Evolutionary conservation across 441 rosid genomes (phyloP).

Genomic region (Sinapis alba): DNA sequence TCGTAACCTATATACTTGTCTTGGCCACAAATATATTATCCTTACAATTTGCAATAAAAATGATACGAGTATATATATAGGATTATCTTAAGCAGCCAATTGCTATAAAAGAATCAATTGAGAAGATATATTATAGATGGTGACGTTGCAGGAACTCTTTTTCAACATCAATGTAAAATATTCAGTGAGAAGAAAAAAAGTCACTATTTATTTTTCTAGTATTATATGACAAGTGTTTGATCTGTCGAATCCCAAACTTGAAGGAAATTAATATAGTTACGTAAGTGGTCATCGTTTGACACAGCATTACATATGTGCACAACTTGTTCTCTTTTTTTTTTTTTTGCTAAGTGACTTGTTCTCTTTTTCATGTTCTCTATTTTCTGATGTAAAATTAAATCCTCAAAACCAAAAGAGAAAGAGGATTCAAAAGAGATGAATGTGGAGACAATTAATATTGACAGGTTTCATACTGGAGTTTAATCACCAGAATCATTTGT

Average conservation of each 20-base stretch:
- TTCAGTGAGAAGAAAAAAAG: too few relatives aligned
- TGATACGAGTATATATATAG: neutral
- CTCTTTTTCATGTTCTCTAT: neutral
- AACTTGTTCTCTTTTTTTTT: neutral
- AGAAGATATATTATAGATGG: constrained; percentile 13
- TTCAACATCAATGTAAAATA: constrained; percentile 27
- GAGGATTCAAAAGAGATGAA: neutral
- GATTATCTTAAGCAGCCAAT: constrained; percentile 7
- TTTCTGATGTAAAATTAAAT: neutral
- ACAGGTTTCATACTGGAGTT: neutral
- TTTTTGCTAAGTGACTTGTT: too few relatives aligned
- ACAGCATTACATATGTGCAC: neutral
- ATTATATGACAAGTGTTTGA: constrained; percentile 17
- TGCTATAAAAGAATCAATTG: neutral
- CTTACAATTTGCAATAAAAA: constrained; percentile 4
- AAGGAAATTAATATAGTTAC: constrained; percentile 15
- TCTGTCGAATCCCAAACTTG: neutral
- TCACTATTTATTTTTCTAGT: neutral
- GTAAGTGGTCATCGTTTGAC: constrained; percentile 19
- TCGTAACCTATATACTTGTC: neutral
- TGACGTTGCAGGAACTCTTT: constrained; percentile 26
- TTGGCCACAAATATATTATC: constrained; percentile 18
- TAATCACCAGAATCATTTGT: neutral
- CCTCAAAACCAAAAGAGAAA: neutral
- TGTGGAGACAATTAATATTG: neutral